phyloP scores from a whole-genome alignment of 352 stramenopile genomes.

The Phytophthora multivora region DNA sequence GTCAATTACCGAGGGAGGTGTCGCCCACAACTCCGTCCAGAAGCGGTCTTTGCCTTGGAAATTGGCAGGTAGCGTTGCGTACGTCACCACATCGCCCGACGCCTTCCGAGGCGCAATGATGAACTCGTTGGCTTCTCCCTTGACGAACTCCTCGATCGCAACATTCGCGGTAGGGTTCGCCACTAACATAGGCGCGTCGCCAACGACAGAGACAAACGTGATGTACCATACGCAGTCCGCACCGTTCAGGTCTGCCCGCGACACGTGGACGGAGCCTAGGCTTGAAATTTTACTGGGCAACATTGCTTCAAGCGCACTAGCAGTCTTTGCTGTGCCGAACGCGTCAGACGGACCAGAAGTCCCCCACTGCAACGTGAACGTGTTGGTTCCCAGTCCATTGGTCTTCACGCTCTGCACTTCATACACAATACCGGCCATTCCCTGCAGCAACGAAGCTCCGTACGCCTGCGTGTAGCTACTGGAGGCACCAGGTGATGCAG shows the following conservation, averaged over 20 bases:
- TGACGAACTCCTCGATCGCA: conserved; percentile 90
- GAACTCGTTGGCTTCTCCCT: conserved; percentile 95
- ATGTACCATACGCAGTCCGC: conserved; percentile 77
- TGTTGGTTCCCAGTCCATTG: conserved; percentile 29
- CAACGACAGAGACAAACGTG: conserved; percentile 86
- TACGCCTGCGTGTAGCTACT: conserved; percentile 89
- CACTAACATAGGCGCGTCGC: conserved; percentile 78
- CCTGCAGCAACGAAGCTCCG: conserved; percentile 82
- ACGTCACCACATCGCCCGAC: conserved; percentile 89
- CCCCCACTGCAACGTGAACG: conserved; percentile 61
- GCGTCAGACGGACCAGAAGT: conserved; percentile 37
- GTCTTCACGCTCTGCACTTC: conserved; percentile 94
- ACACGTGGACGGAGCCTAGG: conserved; percentile 68
- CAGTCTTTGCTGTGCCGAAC: conserved; percentile 49
- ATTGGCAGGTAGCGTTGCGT: conserved; percentile 69
- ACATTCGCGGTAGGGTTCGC: conserved; percentile 48
- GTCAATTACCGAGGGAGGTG: conserved; percentile 74
- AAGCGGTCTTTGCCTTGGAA: conserved; percentile 94
- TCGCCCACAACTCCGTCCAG: conserved; percentile 95
- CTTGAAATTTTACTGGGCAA: conserved; percentile 35
- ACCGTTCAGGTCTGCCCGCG: conserved; percentile 50
- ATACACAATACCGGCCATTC: conserved; percentile 95
- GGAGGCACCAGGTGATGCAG: conserved; percentile 89
- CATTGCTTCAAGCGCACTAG: conserved; percentile 48
- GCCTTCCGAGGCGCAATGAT: conserved; percentile 94